Evolutionary conservation across 2,329 filamentous ascomycete species (phyloP), one percentile per base, ranked within the genome.

Genomic region (Penicillium sp.): DNA sequence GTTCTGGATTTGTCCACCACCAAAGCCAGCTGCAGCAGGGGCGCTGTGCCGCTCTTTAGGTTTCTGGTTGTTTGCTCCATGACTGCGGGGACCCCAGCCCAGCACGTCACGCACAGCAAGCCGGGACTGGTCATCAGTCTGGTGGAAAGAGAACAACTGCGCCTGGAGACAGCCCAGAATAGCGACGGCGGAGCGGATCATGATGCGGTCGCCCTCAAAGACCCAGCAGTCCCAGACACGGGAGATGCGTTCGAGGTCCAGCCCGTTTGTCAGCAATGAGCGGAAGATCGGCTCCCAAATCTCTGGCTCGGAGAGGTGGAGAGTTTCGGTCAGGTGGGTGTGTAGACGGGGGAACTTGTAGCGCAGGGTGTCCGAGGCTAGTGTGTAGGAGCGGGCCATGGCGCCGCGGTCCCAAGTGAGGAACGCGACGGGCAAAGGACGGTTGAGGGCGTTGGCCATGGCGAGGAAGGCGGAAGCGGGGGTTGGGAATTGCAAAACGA

Each of bases 181-280:
- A 3, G 76, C 76, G 35, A 78, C 74, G 3, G 75, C 77, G 3
- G 76, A 69, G 29, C 73, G 75, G 46, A 79, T 75, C 55, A 79
- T 68, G 42, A 77, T 72, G 23, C 75, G 72, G 57, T 86, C 84
- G 31, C 82, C 82, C 66, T 86, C 84, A 54, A 86, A 82, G 2
- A 81, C 79, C 69, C 81, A 84, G 49, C 85, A 79, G 63, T 86
- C 84, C 82, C 83, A 85, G 21, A 86, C 72, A 3, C 84, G 74
- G 46, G 78, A 79, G 12, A 81, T 75, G 34, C 79, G 75, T 55
- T 84, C 82, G 10, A 83, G 68, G 40, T 78, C 76, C 1, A 83
- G 72, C 1, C 79, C 76, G 49, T 79, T 79, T 16, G 75, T 76
- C 60, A 84, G 80, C 16, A 85, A 69, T 5, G 75, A 79, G 51